These are phyloP conservation scores for Sophora flavescens DNA, from an alignment of 306 rosid species.

Conservation along the genomic window DNA sequence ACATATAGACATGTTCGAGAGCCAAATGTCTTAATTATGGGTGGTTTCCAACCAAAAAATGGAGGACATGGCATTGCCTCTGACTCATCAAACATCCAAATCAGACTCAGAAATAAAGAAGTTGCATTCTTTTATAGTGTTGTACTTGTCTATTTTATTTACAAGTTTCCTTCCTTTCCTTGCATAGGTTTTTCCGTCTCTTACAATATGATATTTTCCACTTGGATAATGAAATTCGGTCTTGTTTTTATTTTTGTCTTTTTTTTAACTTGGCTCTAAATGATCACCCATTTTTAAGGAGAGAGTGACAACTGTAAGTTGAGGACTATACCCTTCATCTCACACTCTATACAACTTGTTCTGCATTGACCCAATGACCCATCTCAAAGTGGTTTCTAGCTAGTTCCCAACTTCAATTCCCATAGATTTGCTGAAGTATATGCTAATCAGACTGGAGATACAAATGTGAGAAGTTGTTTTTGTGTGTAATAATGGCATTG, in stretches of 20 bases:
- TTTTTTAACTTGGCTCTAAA: conserved; percentile 22
- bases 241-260: neutral
- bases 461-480: conserved; percentile 27
- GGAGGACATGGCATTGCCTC: no score
- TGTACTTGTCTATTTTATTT: conserved; percentile 17
- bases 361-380: conserved; percentile 27
- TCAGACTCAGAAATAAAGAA: neutral
- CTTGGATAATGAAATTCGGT: neutral
- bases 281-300: conserved; percentile 37
- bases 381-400: conserved; percentile 39
- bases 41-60: no score
- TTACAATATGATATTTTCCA: neutral
- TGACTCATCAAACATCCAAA: neutral
- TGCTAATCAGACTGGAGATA: neutral
- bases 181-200: conserved; percentile 31
- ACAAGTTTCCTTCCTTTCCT: conserved; percentile 3
- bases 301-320: conserved; percentile 44
- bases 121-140: neutral
- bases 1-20: no score
- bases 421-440: neutral
- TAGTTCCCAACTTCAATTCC: conserved; percentile 3
- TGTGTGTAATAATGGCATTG: conserved; percentile 38
- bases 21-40: no score
- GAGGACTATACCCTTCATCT: conserved; percentile 26
- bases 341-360: conserved; percentile 3